Conservation (phyloP, 1,284 basidiomycete species). For the Cryptococcus depauperatus region DNA sequence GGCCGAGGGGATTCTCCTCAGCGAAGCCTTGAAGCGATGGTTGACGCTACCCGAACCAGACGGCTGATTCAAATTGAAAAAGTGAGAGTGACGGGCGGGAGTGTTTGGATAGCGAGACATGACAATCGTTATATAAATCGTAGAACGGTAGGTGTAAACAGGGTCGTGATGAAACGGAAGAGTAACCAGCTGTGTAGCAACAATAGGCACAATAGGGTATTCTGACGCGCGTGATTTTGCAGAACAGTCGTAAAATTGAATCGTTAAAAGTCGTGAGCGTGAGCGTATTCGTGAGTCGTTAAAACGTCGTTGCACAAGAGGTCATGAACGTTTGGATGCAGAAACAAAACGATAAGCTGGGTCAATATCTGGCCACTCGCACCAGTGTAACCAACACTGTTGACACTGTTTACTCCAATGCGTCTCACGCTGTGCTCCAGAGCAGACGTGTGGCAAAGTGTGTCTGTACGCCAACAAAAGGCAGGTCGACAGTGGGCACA, state of each 20-base stretch:
- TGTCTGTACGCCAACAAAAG: too few species aligned
- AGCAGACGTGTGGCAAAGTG: too few species aligned
- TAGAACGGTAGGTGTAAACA: background rate
- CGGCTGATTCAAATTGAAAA: slow-evolving; percentile 8
- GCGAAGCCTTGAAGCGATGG: slow-evolving; percentile 16
- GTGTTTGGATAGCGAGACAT: slow-evolving; percentile 10
- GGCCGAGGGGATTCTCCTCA: slow-evolving; percentile 32
- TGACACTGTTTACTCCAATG: too few species aligned
- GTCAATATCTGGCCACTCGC: background rate
- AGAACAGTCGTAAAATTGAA: background rate
- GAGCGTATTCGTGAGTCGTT: background rate
- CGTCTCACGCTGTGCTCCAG: too few species aligned
- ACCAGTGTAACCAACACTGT: background rate
- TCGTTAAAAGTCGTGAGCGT: slow-evolving; percentile 2
- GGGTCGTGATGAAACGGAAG: slow-evolving; percentile 2
- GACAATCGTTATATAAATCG: background rate
- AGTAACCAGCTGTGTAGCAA: background rate
- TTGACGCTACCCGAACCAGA: background rate
- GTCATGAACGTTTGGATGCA: background rate
- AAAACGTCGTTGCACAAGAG: background rate
- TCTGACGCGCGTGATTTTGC: background rate
- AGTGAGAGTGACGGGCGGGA: slow-evolving; percentile 13
- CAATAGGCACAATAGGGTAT: background rate
- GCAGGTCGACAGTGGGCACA: too few species aligned
- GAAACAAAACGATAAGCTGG: too few species aligned